phyloP scores from a whole-genome alignment of 1,284 basidiomycete genomes.

The Moniliella sp. region DNA sequence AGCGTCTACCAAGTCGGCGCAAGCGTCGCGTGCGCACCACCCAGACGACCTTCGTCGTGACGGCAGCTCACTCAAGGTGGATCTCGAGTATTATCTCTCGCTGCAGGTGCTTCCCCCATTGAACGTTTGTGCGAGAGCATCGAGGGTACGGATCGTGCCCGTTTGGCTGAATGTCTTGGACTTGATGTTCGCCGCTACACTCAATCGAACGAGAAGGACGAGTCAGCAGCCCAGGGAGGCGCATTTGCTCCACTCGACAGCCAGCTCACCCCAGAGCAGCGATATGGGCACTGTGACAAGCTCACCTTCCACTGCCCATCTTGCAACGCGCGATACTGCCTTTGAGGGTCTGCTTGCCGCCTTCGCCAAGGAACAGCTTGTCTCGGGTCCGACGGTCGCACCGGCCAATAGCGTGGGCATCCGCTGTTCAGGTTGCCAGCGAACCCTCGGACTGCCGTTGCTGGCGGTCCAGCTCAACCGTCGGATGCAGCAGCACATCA shows the following conservation, averaged over 20 bases:
- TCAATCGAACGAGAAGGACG: too few species aligned
- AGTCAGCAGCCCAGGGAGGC: too few species aligned
- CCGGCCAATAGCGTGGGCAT: constrained; percentile 39
- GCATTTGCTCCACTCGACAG: constrained; percentile 67
- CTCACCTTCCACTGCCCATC: constrained; percentile 12
- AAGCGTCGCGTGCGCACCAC: constrained; percentile 75
- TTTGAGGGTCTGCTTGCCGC: constrained; percentile 8
- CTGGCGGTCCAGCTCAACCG: constrained; percentile 67
- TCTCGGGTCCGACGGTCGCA: neutral
- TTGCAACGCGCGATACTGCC: constrained; percentile 6
- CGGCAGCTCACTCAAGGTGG: constrained; percentile 17
- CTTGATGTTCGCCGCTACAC: constrained; percentile 66
- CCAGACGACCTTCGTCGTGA: constrained; percentile 65
- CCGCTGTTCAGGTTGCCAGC: too few species aligned
- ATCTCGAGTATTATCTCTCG: constrained; percentile 68
- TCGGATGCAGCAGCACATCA: constrained; percentile 56
- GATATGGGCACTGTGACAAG: constrained; percentile 38
- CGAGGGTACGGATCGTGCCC: constrained; percentile 72
- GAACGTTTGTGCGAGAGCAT: constrained; percentile 87
- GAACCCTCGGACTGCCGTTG: constrained; percentile 43
- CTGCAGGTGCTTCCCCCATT: constrained; percentile 82
- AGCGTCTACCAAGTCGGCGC: constrained; percentile 46
- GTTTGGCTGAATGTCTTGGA: constrained; percentile 81
- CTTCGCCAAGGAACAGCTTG: neutral
- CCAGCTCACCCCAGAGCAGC: constrained; percentile 59